phyloP scores from a whole-genome alignment of 371 early-diverging fungal species.

The Mortierella sp. region DNA sequence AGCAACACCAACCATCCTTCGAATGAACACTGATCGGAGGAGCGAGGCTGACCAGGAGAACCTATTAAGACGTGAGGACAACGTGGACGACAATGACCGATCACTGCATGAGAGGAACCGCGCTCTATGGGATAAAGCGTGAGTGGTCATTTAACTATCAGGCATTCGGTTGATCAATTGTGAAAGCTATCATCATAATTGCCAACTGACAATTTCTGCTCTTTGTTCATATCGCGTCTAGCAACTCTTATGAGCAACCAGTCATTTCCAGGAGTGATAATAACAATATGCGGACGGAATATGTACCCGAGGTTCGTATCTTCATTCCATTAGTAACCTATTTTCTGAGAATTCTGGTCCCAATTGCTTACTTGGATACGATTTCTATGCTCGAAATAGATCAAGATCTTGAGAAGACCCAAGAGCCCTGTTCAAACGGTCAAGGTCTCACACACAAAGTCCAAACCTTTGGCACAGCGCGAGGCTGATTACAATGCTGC shows the following conservation, averaged over 20 bases:
- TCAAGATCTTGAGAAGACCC: conserved; percentile 46
- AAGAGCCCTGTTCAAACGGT: conserved; percentile 32
- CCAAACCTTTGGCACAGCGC: conserved; percentile 42
- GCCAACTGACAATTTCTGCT: too few species aligned
- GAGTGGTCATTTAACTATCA: neutral
- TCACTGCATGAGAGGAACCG: conserved; percentile 30
- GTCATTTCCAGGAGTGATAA: conserved; percentile 34
- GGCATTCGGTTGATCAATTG: neutral
- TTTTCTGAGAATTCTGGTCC: neutral
- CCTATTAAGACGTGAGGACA: neutral
- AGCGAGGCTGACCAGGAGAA: neutral
- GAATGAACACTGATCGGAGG: neutral
- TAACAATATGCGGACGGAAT: conserved; percentile 38
- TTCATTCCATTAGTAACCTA: neutral
- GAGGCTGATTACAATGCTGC: conserved; percentile 51
- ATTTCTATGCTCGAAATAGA: conserved; percentile 1
- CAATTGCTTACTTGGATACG: neutral
- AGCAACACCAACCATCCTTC: neutral
- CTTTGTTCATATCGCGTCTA: neutral
- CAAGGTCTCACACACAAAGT: neutral
- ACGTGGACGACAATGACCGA: neutral
- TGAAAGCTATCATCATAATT: neutral
- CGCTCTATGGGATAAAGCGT: conserved; percentile 44
- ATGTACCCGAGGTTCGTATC: conserved; percentile 36
- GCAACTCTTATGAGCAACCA: conserved; percentile 40